Evolutionary conservation across 306 rosid species (phyloP).

Genomic region (Trichosanthes truncata): DNA sequence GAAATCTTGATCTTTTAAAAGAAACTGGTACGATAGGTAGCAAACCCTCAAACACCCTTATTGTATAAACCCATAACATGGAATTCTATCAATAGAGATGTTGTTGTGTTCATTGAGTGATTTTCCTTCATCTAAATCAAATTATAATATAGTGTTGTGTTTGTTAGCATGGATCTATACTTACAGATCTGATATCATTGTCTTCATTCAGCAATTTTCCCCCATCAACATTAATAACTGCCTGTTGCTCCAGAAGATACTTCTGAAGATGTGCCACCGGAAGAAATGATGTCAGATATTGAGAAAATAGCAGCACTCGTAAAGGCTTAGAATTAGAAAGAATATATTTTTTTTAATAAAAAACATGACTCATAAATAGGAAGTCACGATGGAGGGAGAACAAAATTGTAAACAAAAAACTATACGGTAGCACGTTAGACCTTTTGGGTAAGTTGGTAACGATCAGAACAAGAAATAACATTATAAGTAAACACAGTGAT

Average conservation of each 20-base stretch:
- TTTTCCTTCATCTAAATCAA: not conserved
- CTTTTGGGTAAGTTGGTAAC: not conserved
- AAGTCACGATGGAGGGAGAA: not conserved
- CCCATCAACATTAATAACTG: slow-evolving; percentile 68
- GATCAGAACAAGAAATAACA: slow-evolving; percentile 1
- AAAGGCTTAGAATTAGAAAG: not conserved
- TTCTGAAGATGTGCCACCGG: slow-evolving; percentile 38
- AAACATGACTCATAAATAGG: not conserved
- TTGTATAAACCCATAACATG: not conserved
- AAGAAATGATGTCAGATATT: not conserved
- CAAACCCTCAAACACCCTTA: not conserved
- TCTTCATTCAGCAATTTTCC: slow-evolving; percentile 85
- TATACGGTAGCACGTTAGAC: not conserved
- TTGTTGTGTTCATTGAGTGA: not conserved
- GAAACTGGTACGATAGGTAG: not conserved
- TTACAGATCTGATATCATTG: slow-evolving; percentile 81
- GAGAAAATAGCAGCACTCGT: not conserved
- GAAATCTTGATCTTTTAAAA: not conserved
- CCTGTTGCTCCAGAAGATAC: slow-evolving; percentile 84
- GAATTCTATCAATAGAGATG: not conserved
- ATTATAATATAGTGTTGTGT: not conserved
- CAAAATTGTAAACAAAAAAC: not conserved
- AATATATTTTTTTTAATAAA: too few species aligned
- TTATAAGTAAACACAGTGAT: not conserved
- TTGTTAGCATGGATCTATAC: slow-evolving; percentile 14